Percentiles rank a stretch among this genome's conserved stretches.
Evolutionary conservation across 1,284 basidiomycete genomes (phyloP).

Genomic region (Cutaneotrichosporon sp.): DNA sequence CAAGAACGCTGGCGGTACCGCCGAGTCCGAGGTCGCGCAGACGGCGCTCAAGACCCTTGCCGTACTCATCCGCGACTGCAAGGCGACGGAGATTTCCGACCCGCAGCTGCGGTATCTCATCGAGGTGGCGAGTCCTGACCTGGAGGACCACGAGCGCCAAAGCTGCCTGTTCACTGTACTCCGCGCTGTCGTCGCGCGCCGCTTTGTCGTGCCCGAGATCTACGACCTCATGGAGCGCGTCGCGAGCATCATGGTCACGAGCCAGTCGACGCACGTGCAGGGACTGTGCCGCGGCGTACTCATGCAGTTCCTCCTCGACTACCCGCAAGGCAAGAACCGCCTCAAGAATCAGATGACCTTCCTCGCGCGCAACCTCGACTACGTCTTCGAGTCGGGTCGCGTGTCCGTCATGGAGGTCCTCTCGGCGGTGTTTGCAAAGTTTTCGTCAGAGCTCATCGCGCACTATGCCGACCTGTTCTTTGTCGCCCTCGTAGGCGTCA

Average conservation of each 20-base stretch:
- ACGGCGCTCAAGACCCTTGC: slow-evolving; percentile 82
- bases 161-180: slow-evolving; percentile 81
- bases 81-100: slow-evolving; percentile 74
- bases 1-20: slow-evolving; percentile 72
- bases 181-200: slow-evolving; percentile 83
- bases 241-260: slow-evolving; percentile 90
- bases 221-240: slow-evolving; percentile 97
- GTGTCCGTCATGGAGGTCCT: slow-evolving; percentile 89
- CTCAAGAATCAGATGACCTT: slow-evolving; percentile 85
- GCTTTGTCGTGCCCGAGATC: slow-evolving; percentile 90
- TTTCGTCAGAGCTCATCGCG: slow-evolving; percentile 66
- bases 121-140: slow-evolving; percentile 76
- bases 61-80: slow-evolving; percentile 76
- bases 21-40: slow-evolving; percentile 83
- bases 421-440: slow-evolving; percentile 75
- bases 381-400: slow-evolving; percentile 84
- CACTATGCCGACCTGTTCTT: slow-evolving; percentile 89
- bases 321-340: slow-evolving; percentile 91
- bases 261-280: slow-evolving; percentile 83
- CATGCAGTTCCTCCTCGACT: slow-evolving; percentile 93
- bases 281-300: slow-evolving; percentile 84
- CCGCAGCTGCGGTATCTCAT: slow-evolving; percentile 82
- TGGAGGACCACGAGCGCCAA: slow-evolving; percentile 92
- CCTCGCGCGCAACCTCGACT: slow-evolving; percentile 88
- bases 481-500: slow-evolving; percentile 81